Evolutionary conservation across 1,139 yeast genomes (phyloP), one percentile per base, ranked within the genome.

Genomic region (Magnusiomyces paraingens): DNA sequence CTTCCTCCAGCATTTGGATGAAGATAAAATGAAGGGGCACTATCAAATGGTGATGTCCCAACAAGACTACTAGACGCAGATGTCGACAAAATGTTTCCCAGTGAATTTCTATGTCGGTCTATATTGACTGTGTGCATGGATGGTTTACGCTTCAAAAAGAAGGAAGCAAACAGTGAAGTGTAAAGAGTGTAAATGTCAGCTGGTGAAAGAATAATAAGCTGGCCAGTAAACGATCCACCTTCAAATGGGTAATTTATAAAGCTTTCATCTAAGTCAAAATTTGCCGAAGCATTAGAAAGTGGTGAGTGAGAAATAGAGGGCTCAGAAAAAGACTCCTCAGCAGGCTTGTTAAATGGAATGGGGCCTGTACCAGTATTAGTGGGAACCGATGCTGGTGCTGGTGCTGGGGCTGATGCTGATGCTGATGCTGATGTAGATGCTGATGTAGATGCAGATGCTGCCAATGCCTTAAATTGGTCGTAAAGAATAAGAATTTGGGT

Each of bases 181-280:
- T 64, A 69, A 17, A 70, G 55, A 39, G 59, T 62, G 2, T 63
- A 59, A 14, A 70, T 57, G 50, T 70, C 73, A 20, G 69, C 62
- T 1, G 71, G 70, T 10, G 66, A 61, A 17, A 69, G 54, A 2
- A 66, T 69, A 29, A 70, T 55, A 35, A 65, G 55, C 52, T 68
- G 69, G 20, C 68, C 66, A 1, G 61, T 57, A 15, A 46, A 46
- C 20, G 41, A 35, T 35, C 41, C 49, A 8, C 41, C 49, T 35
- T 46, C 49, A 35, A 46, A 46, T 32, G 49, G 49, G n/a, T 46
- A 46, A 14, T 46, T 46, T 10, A 46, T 29, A 35, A 35, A 49
- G 15, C 46, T 41, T 26, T 50, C 52, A 2, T 38, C 48, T 35
- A 39, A 26, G 35, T 49, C 47, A 49, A 40, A 49, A 35, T 39